Evolutionary conservation across 1,284 basidiomycete genomes (phyloP).

Genomic region (Kwoniella shivajii): DNA sequence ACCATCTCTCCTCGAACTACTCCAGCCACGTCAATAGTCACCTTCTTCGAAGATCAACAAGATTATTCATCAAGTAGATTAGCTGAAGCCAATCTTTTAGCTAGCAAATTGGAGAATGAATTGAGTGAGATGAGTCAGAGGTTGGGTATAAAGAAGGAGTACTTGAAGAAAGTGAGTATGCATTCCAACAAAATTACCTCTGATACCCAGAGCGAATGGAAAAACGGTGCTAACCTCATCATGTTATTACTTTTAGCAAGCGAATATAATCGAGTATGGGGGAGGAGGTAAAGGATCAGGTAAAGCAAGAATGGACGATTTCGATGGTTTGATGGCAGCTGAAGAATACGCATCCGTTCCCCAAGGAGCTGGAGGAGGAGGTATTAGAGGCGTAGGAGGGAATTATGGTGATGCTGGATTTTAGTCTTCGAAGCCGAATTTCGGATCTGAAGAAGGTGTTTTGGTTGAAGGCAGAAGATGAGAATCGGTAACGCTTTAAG

Average conservation of each 20-base stretch:
- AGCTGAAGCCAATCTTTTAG: constrained; percentile 15
- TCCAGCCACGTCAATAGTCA: constrained; percentile 25
- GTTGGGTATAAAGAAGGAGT: constrained; percentile 33
- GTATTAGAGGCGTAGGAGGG: constrained; percentile 22
- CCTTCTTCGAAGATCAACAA: constrained; percentile 31
- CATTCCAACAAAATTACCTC: too few relatives aligned
- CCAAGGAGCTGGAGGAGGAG: constrained; percentile 16
- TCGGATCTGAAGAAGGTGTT: too few relatives aligned
- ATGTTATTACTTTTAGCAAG: constrained; percentile 18
- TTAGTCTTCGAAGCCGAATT: constrained; percentile 8
- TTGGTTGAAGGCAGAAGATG: too few relatives aligned
- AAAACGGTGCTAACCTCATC: too few relatives aligned
- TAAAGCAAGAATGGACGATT: constrained; percentile 17
- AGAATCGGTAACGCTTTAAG: too few relatives aligned
- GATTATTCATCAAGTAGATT: constrained; percentile 12
- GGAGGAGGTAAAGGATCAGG: constrained; percentile 9
- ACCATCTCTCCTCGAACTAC: constrained; percentile 13
- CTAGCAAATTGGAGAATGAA: constrained; percentile 27
- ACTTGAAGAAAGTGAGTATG: constrained; percentile 42
- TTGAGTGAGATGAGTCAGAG: constrained; percentile 26
- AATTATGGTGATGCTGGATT: constrained; percentile 30
- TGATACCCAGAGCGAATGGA: too few relatives aligned
- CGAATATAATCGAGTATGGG: constrained; percentile 14
- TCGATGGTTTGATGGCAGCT: constrained; percentile 23
- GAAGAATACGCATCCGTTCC: constrained; percentile 14